Evolutionary conservation across 495 filamentous ascomycete genomes (phyloP).

Genomic region (Aspergillus panamensis): DNA sequence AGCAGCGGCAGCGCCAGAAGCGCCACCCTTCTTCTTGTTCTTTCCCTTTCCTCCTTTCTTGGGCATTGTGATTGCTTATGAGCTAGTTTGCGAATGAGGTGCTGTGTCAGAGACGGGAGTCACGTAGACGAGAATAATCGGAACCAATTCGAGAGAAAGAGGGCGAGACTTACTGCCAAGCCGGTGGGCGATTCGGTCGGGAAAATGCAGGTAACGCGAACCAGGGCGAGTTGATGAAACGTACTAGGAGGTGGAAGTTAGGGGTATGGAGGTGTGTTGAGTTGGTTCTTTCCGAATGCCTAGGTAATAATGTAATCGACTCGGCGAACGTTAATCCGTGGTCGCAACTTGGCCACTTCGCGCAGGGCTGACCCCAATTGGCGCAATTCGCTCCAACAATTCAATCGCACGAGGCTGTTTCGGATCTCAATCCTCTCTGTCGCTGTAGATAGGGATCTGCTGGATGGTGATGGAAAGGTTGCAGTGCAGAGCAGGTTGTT

Average conservation of each 20-base stretch:
- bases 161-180: constrained; percentile 16
- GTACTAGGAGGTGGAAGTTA: constrained; percentile 17
- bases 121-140: constrained; percentile 13
- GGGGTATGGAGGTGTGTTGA: constrained; percentile 16
- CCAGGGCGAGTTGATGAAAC: constrained; percentile 1
- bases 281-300: constrained; percentile 26
- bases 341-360: constrained; percentile 5
- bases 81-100: constrained; percentile 1
- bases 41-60: constrained; percentile 48
- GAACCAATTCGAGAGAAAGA: not conserved
- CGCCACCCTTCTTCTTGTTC: constrained; percentile 36
- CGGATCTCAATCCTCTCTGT: not conserved
- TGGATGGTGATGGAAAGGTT: not conserved
- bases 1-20: constrained; percentile 26
- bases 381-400: not conserved
- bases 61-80: constrained; percentile 29
- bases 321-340: constrained; percentile 31
- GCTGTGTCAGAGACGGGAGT: constrained; percentile 15
- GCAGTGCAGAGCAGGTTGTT: not conserved
- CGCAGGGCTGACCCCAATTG: not conserved
- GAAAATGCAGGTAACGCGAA: not conserved
- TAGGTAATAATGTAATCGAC: constrained; percentile 16
- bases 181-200: not conserved
- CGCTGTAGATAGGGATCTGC: not conserved
- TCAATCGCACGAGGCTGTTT: not conserved